These are phyloP conservation scores for Daldinia bambusicola DNA, from an alignment of 495 filamentous ascomycete species.

Conservation along the genomic window DNA sequence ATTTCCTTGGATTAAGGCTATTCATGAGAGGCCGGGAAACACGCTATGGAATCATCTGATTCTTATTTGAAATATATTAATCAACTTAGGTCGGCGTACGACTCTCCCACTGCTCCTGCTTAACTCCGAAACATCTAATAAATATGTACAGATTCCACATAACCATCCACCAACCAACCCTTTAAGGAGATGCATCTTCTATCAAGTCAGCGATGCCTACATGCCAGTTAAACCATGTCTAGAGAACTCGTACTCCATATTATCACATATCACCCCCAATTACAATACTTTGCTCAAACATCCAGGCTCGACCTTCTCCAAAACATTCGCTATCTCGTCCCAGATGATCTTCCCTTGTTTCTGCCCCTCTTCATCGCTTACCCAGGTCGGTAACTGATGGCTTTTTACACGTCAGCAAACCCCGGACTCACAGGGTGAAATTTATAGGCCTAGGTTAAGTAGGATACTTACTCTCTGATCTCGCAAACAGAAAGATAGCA, in stretches of 20 bases:
- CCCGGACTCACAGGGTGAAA: background rate
- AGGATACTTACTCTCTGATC: background rate
- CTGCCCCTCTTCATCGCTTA: background rate
- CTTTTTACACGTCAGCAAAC: background rate
- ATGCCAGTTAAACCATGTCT: background rate
- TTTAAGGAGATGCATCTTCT: background rate
- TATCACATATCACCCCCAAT: background rate
- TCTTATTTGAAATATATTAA: background rate
- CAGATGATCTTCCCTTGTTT: background rate
- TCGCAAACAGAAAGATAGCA: background rate
- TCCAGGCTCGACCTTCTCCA: background rate
- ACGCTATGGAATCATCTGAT: background rate
- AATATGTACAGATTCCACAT: background rate
- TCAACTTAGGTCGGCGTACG: background rate
- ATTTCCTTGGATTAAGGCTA: background rate
- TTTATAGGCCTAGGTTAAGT: background rate
- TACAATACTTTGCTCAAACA: background rate
- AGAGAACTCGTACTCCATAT: background rate
- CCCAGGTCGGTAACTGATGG: background rate
- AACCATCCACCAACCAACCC: no score
- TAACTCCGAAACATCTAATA: no score
- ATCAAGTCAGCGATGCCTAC: background rate
- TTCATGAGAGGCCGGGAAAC: background rate
- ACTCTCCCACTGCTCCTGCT: no score
- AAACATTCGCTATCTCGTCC: background rate